phyloP scores from a whole-genome alignment of 1,139 yeast genomes.

The Pichia inconspicua region DNA sequence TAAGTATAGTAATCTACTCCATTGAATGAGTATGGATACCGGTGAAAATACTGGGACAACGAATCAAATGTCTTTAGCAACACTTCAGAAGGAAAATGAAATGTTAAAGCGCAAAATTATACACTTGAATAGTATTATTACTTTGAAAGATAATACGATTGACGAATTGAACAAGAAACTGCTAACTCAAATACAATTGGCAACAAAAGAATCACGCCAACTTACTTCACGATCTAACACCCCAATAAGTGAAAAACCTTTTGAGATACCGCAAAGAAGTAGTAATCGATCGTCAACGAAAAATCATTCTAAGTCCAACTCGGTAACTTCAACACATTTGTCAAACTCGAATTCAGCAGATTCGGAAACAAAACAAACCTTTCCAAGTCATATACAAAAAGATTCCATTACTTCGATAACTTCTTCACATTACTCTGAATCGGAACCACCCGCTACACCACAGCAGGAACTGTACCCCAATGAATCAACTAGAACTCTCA shows the following conservation, averaged over 20 bases:
- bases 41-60: neutral
- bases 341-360: neutral
- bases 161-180: conserved; percentile 7
- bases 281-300: conserved; percentile 5
- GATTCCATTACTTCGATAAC: conserved; percentile 10
- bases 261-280: conserved; percentile 11
- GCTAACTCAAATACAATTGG: neutral
- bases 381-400: conserved; percentile 1
- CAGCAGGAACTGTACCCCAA: neutral
- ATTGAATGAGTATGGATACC: neutral
- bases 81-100: conserved; percentile 7
- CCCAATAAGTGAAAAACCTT: conserved; percentile 3
- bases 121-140: conserved; percentile 8
- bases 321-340: neutral
- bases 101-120: conserved; percentile 6
- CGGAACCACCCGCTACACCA: neutral
- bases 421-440: conserved; percentile 12
- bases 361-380: neutral
- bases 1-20: no score
- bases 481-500: neutral
- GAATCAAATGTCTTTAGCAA: neutral
- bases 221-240: neutral
- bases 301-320: neutral
- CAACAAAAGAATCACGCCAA: neutral
- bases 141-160: conserved; percentile 9